Base-by-base conservation (phyloP, 495 filamentous ascomycete genomes). In the Cercophora newfieldiana region DNA sequence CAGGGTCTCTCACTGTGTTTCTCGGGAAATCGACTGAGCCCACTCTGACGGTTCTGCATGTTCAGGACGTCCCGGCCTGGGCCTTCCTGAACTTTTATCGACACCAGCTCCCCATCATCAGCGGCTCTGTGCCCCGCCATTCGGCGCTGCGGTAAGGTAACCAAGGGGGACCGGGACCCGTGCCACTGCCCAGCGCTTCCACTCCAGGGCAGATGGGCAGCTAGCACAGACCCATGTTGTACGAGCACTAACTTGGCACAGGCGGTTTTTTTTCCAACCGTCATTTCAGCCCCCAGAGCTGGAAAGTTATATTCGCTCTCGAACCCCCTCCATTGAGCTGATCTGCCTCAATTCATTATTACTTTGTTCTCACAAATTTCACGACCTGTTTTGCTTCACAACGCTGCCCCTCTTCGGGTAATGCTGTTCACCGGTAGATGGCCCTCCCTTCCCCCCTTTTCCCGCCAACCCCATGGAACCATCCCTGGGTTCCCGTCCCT, bases 241-340 rank as follows among this genome's bases (percentile, higher is more conserved):
- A 26, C 54, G 47, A 50, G 29, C 31, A 61, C 44, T 22, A 19
- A 1, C 29, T 21, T n/a, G n/a, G n/a, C n/a, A 25, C 29, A 48
- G 21, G 30, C 33, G 21, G 12, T 49, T 54, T 63, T 63, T 63
- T 62, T 63, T 55, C n/a, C 61, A 63, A 63, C 61, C 61, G 61
- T 63, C 30, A 31, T 63, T 63, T 63, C 61, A 63, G 61, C 61
- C 49, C 50, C 31, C 59, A 62, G 61, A 63, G 26, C 25, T 62
- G 44, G 44, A 53, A 31, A 51, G 47, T 55, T 63, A 63, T 63
- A 63, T 63, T 63, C 50, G 49, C 61, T 63, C 61, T 54, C 29
- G 29, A 56, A 24, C 48, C 54, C 65, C 56, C 29, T 22, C 54
- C 28, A 44, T 53, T n/a, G 14, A n/a, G 33, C 24, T 3, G 22